Evolutionary conservation across 106 monocot species (phyloP).

Genomic region (Chionographis japonica): DNA sequence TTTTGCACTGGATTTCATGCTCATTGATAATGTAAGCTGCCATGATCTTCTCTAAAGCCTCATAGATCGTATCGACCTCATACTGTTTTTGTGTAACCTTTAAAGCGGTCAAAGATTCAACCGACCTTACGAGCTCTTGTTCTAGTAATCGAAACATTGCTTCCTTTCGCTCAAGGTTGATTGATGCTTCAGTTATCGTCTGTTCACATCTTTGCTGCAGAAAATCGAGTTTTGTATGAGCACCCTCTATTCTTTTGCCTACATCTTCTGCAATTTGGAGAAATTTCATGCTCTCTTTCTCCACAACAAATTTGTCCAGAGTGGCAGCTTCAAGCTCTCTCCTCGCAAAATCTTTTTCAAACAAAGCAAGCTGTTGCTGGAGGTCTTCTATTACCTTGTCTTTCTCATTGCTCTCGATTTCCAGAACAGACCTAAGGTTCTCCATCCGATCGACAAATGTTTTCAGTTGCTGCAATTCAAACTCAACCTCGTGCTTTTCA

Average conservation of each 20-base stretch:
- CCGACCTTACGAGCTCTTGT: constrained; percentile 13
- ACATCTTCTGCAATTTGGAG: constrained; percentile 29
- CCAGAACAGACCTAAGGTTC: constrained; percentile 26
- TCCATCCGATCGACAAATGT: constrained; percentile 23
- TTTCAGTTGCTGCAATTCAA: constrained; percentile 37
- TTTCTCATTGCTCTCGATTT: constrained; percentile 22
- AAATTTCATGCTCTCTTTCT: constrained; percentile 27
- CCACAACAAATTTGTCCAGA: background rate
- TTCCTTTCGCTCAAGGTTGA: constrained; percentile 36
- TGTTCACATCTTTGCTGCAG: constrained; percentile 27
- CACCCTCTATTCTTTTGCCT: constrained; percentile 22
- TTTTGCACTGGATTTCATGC: constrained; percentile 41
- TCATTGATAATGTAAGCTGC: constrained; percentile 32
- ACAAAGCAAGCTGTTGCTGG: constrained; percentile 6
- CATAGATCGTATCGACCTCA: constrained; percentile 21
- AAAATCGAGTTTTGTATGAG: constrained; percentile 20
- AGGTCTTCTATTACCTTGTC: constrained; percentile 41
- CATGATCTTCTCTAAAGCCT: constrained; percentile 24
- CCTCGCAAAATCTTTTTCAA: constrained; percentile 28
- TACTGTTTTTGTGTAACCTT: constrained; percentile 24
- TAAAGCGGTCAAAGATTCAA: constrained; percentile 33
- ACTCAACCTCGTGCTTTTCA: constrained; percentile 17
- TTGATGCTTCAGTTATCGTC: constrained; percentile 13
- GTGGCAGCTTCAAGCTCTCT: no score
- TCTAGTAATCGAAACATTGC: constrained; percentile 18